phyloP scores from a whole-genome alignment of 2,329 filamentous ascomycete species.

The Drechslera avenae region DNA sequence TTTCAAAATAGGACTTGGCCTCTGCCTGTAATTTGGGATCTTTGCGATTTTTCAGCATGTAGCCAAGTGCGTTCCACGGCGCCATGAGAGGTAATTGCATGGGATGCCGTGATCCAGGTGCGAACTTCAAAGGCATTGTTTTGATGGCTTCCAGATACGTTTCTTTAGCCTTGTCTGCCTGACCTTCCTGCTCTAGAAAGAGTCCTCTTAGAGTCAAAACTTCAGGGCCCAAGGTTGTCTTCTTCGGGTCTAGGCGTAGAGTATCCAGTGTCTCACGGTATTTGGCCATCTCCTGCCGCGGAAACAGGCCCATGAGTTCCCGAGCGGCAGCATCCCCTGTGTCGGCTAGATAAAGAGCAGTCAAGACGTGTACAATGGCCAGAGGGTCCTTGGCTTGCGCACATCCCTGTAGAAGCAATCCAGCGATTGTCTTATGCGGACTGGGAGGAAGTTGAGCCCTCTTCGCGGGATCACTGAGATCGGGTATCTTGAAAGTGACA shows the following conservation, averaged over 20 bases:
- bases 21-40: constrained; percentile 19
- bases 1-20: constrained; percentile 41
- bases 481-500: constrained; percentile 31
- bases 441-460: constrained; percentile 31
- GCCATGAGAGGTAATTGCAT: constrained; percentile 33
- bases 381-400: constrained; percentile 34
- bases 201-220: constrained; percentile 38
- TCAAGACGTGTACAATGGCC: constrained; percentile 37
- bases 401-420: constrained; percentile 34
- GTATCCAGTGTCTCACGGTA: constrained; percentile 26
- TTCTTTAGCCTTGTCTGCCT: constrained; percentile 23
- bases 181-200: constrained; percentile 37
- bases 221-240: constrained; percentile 22
- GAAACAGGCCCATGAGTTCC: constrained; percentile 26
- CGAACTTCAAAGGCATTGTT: constrained; percentile 18
- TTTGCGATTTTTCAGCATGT: constrained; percentile 24
- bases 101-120: constrained; percentile 23
- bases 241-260: constrained; percentile 23
- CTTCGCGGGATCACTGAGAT: constrained; percentile 25
- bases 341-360: constrained; percentile 28
- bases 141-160: constrained; percentile 33
- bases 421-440: constrained; percentile 26
- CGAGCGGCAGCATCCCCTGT: constrained; percentile 13
- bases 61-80: constrained; percentile 42
- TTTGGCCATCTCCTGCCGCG: constrained; percentile 22